Base-by-base conservation (phyloP, 768 basidiomycete genomes). In the Rhizopogon vesiculosus region DNA sequence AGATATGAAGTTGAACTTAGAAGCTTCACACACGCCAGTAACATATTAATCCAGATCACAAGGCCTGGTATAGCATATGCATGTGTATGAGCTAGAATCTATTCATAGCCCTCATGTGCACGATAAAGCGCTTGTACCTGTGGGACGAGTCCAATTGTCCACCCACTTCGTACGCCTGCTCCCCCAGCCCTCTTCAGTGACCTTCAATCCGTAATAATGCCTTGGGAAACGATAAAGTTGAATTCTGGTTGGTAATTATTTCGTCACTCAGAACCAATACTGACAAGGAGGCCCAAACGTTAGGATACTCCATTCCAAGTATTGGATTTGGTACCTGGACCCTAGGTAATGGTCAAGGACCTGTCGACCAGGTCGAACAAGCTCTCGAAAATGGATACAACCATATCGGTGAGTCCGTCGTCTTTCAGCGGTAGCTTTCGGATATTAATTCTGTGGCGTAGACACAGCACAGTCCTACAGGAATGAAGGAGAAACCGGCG, bases 261-360 rank as follows among this genome's bases (percentile, higher is more conserved):
- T 10, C n/a, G 1, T 41, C 16, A 29, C 53, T 38, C 35, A 13
- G 35, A 38, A 38, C 12, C 38, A 22, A 41, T 15, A 7, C n/a
- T 19, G 38, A 39, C 40, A 51, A 19, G n/a, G 8, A 19, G 38
- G 39, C 45, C 22, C 7, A 19, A 1, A 41, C 18, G 10, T 13
- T 5, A 84, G 82, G 82, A 12, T 66, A 72, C 48, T 63, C 61
- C 35, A 74, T 67, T 69, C 71, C 78, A 19, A 68, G 76, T 56
- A 72, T 87, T 53, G 85, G 76, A 58, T 85, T 83, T 61, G 85
- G 85, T 19, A 86, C 85, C 3, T 85, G 83, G 81, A 81, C 74
- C 44, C 61, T 84, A 12, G 82, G 82, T 6, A 78, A 80, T 42
- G 83, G 84, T 1, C 76, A 79, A 54, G 71, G 68, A 18, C 67